Base-by-base conservation (phyloP, 345 rosid genomes). In the Hibiscus trionum region DNA sequence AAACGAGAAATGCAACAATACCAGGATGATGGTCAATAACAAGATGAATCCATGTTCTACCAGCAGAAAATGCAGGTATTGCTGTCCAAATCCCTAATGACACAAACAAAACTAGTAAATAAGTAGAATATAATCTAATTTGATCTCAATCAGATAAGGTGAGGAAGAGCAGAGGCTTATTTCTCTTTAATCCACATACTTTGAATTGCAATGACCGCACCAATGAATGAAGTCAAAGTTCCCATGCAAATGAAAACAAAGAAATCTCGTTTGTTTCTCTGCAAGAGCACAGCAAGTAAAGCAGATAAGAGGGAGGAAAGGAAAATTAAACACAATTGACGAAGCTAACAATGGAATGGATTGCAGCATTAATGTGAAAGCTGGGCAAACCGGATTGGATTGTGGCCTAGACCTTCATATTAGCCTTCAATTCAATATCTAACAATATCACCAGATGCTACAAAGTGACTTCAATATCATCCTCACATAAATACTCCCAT, bases 241-340 rank as follows among this genome's bases (percentile, higher is more conserved):
- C 89, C 97, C 86, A 90, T 46, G 84, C 88, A 82, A 26, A 87
- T 64, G 77, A 95, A 90, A 70, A 87, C 71, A 80, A 95, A 86
- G 84, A 92, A 95, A 80, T 92, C 97, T 19, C 97, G 79, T 78
- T 89, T 95, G 80, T 95, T 95, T 85, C 84, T 88, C 99, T 95
- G 88, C 79, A 77, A 46, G 44, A 9, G 55, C 50, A 33, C 46
- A 11, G 8, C 19, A 69, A 27, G 59, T 46, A 60, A 60, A 61
- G 16, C 26, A 61, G 59, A n/a, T 62, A 10, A 27, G 61, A 9
- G 47, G 47, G 14, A 11, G 52, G 29, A 29, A n/a, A 11, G 11
- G 44, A 58, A 70, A 56, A 37, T 11, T 44, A 44, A 6, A 66
- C 7, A 44, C 7, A 27, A 47, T 14, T 0, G 19, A 46, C 6